Conservation (phyloP, 2,329 filamentous ascomycete genomes). For the Pyrenochaeta sp. region DNA sequence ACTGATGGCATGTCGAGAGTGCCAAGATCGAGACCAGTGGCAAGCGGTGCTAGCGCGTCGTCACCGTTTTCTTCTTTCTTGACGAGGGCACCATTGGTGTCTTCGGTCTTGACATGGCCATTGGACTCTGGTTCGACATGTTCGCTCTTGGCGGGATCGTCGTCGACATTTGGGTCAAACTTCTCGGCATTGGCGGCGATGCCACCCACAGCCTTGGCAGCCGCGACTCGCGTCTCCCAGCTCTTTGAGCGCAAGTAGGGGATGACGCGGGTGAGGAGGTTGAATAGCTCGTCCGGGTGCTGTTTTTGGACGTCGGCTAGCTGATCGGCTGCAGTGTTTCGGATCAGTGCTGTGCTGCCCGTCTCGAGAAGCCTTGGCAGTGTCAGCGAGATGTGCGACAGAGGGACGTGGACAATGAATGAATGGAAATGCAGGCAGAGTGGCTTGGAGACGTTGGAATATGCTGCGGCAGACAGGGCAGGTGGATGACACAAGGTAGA, state of each 20-base stretch:
- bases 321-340: slow-evolving; percentile 96
- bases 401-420: neutral
- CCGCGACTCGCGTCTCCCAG: slow-evolving; percentile 95
- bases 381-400: slow-evolving; percentile 28
- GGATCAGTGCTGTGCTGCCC: slow-evolving; percentile 92
- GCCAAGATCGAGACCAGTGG: slow-evolving; percentile 75
- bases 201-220: slow-evolving; percentile 91
- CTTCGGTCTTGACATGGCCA: slow-evolving; percentile 67
- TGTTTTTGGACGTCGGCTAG: slow-evolving; percentile 97
- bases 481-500: slow-evolving; percentile 7
- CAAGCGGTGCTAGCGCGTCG: slow-evolving; percentile 48
- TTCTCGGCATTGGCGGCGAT: slow-evolving; percentile 88
- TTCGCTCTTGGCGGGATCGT: slow-evolving; percentile 67
- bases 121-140: slow-evolving; percentile 52
- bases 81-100: slow-evolving; percentile 46
- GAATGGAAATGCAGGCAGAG: neutral
- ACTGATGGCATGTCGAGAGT: slow-evolving; percentile 81
- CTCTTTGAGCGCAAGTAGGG: slow-evolving; percentile 94
- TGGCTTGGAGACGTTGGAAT: neutral
- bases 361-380: slow-evolving; percentile 86
- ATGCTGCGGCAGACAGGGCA: neutral
- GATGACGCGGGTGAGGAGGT: slow-evolving; percentile 90
- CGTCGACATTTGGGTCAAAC: slow-evolving; percentile 87
- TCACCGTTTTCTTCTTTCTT: slow-evolving; percentile 64
- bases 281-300: slow-evolving; percentile 97